These are phyloP conservation scores for Coffea eugenioides DNA, from an alignment of 257 asterid species.

Conservation along the genomic window DNA sequence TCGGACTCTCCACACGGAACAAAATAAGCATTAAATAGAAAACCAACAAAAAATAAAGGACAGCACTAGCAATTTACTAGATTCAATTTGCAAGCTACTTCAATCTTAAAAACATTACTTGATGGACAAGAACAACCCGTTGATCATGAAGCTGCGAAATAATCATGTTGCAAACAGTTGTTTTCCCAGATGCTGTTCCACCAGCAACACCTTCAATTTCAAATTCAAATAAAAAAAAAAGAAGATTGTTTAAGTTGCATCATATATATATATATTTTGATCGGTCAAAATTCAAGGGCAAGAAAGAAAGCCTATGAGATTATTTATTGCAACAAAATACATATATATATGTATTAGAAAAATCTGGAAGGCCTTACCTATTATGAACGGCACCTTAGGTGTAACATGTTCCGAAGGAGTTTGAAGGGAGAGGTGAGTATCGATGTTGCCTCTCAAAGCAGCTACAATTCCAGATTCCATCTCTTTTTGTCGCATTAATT, in stretches of 20 bases:
- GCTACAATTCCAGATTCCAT: slow-evolving; percentile 37
- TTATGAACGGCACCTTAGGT: slow-evolving; percentile 64
- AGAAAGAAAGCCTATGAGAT: background rate
- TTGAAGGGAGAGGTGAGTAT: slow-evolving; percentile 24
- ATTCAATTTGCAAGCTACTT: background rate
- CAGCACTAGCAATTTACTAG: background rate
- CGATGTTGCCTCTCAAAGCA: slow-evolving; percentile 14
- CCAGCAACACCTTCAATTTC: slow-evolving; percentile 96
- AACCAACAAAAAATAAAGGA: background rate
- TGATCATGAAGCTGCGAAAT: slow-evolving; percentile 97
- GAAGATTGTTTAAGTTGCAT: background rate
- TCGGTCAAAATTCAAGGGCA: no score
- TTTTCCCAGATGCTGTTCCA: slow-evolving; percentile 99
- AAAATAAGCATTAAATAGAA: background rate
- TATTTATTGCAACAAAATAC: background rate
- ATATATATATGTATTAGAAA: background rate
- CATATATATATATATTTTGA: no score
- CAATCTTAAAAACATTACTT: slow-evolving; percentile 45
- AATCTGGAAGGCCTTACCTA: slow-evolving; percentile 40
- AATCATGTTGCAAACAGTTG: slow-evolving; percentile 97
- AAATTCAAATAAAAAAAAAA: background rate
- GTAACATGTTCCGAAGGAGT: slow-evolving; percentile 35
- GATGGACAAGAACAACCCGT: slow-evolving; percentile 96
- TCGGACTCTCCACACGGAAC: no score
- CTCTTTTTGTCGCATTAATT: background rate